Conservation (phyloP, 2,329 filamentous ascomycete species). For the Hypoxylon sp. region DNA sequence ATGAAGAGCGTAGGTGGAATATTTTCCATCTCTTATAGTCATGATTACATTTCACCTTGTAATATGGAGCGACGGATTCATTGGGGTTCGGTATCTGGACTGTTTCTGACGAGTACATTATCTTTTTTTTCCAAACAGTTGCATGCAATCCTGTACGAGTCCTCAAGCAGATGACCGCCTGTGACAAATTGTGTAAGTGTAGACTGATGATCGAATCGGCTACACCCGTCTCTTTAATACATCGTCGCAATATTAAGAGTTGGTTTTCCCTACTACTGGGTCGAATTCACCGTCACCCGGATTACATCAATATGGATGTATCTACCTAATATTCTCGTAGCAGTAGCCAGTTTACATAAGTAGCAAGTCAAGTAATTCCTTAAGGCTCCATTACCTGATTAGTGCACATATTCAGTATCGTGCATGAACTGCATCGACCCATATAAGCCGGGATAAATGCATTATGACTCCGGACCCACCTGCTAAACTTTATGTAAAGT, state of each 20-base stretch:
- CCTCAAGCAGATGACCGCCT: slow-evolving; percentile 14
- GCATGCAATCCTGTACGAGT: slow-evolving; percentile 20
- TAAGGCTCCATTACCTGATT: too few species aligned
- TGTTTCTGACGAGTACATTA: slow-evolving; percentile 42
- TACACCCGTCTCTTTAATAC: slow-evolving; percentile 13
- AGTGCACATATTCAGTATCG: not conserved
- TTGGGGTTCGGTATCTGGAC: slow-evolving; percentile 43
- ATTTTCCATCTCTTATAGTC: slow-evolving; percentile 35
- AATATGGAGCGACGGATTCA: slow-evolving; percentile 51
- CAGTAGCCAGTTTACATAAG: too few species aligned
- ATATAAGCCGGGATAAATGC: slow-evolving; percentile 15
- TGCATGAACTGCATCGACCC: not conserved
- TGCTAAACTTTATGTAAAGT: slow-evolving; percentile 32
- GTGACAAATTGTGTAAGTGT: slow-evolving; percentile 20
- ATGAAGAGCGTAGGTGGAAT: slow-evolving; percentile 24
- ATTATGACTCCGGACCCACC: slow-evolving; percentile 15
- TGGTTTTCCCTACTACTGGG: slow-evolving; percentile 9
- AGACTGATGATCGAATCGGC: slow-evolving; percentile 22
- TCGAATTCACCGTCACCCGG: slow-evolving; percentile 12
- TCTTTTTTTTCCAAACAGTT: slow-evolving; percentile 39
- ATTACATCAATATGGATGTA: not conserved
- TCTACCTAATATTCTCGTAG: not conserved
- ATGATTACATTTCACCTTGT: slow-evolving; percentile 49
- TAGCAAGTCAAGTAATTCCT: too few species aligned
- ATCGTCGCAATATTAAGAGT: not conserved